phyloP scores from a whole-genome alignment of 2,329 filamentous ascomycete genomes.

The Grosmannia serpens region DNA sequence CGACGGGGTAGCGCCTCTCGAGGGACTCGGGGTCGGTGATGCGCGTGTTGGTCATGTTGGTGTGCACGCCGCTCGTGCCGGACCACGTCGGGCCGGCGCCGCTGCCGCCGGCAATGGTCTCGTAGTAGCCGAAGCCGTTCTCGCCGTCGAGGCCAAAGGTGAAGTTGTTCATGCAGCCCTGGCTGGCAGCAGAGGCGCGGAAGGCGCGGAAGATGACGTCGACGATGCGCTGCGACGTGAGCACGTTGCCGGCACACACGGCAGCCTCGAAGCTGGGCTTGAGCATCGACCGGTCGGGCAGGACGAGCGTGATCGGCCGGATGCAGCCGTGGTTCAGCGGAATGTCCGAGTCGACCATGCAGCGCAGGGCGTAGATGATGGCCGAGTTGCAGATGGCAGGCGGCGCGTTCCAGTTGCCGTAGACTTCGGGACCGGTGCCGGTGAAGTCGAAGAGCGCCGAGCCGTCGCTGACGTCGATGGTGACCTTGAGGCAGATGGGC shows the following conservation, averaged over 20 bases:
- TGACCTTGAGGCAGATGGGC: constrained; percentile 19
- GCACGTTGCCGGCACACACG: constrained; percentile 28
- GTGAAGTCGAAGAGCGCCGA: constrained; percentile 23
- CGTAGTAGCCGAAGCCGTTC: constrained; percentile 15
- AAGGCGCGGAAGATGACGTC: constrained; percentile 22
- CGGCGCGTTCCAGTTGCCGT: constrained; percentile 7
- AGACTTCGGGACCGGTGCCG: constrained; percentile 21
- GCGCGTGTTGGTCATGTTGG: constrained; percentile 20
- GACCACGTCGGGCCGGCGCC: constrained; percentile 19
- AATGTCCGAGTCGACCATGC: constrained; percentile 23
- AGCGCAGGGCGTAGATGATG: constrained; percentile 25
- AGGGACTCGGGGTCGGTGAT: constrained; percentile 20
- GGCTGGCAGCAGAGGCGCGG: constrained; percentile 12
- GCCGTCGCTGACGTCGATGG: constrained; percentile 18
- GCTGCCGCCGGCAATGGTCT: constrained; percentile 20
- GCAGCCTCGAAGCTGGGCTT: constrained; percentile 17
- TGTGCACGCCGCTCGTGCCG: constrained; percentile 14
- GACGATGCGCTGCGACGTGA: constrained; percentile 20
- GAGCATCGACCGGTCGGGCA: constrained; percentile 20
- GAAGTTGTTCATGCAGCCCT: constrained; percentile 18
- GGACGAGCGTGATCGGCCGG: constrained; percentile 18
- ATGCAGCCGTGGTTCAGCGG: constrained; percentile 28
- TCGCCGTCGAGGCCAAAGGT: background rate
- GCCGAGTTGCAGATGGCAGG: constrained; percentile 13
- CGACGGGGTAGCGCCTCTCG: constrained; percentile 21